A percentile compares a stretch with the other conserved stretches of the same genome.
These are phyloP conservation scores for Blastobotrys persicus DNA, from an alignment of 1,139 yeast species.

Conservation along the genomic window DNA sequence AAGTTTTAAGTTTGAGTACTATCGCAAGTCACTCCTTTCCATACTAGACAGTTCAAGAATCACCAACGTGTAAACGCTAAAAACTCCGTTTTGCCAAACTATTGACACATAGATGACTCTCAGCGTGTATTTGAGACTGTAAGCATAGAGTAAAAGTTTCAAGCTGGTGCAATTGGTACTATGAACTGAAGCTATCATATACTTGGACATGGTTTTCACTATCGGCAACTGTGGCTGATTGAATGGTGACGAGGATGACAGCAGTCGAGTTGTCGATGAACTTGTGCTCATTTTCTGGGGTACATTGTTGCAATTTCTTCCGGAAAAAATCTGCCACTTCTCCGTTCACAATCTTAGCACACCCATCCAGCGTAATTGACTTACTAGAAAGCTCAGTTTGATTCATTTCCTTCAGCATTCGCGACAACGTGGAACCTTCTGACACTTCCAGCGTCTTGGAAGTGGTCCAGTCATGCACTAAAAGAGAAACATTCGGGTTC, in stretches of 20 bases:
- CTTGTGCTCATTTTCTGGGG: conserved; percentile 53
- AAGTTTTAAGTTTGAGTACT: too few relatives aligned
- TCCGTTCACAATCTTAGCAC: conserved; percentile 54
- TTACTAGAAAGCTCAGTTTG: conserved; percentile 73
- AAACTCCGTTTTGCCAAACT: too few relatives aligned
- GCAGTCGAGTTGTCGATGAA: conserved; percentile 66
- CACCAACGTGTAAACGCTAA: too few relatives aligned
- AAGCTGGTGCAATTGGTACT: too few relatives aligned
- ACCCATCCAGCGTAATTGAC: conserved; percentile 75
- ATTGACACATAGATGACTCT: too few relatives aligned
- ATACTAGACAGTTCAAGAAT: too few relatives aligned
- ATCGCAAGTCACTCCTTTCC: too few relatives aligned
- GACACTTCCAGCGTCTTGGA: conserved; percentile 48
- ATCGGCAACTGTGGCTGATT: conserved; percentile 77
- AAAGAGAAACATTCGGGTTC: conserved; percentile 73
- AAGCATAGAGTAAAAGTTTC: too few relatives aligned
- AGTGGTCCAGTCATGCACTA: conserved; percentile 85
- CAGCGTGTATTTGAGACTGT: too few relatives aligned
- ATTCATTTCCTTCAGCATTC: conserved; percentile 67
- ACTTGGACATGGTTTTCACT: conserved; percentile 57
- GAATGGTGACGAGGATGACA: conserved; percentile 61
- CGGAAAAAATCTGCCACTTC: conserved; percentile 53
- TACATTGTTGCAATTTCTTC: conserved; percentile 53
- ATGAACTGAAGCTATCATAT: conserved; percentile 10
- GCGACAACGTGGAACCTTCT: conserved; percentile 44